These are phyloP conservation scores for Paecilomyces variotii DNA, from an alignment of 2,329 filamentous ascomycete species.

Conservation along the genomic window DNA sequence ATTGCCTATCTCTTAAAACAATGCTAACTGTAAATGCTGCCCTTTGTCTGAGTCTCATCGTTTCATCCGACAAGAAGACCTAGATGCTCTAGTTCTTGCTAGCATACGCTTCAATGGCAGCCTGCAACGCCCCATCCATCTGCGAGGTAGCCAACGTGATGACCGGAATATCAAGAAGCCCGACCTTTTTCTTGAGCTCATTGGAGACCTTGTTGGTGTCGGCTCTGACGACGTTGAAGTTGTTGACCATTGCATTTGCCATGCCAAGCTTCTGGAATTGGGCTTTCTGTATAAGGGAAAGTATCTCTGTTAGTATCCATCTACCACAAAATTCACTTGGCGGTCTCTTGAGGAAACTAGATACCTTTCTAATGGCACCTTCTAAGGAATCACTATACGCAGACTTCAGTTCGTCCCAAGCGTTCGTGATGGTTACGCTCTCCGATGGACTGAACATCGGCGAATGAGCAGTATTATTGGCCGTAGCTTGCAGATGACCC, in stretches of 20 bases:
- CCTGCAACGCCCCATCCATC: background rate
- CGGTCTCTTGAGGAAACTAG: no score
- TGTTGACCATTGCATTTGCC: background rate
- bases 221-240: background rate
- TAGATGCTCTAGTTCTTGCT: background rate
- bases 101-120: background rate
- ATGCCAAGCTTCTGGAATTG: background rate
- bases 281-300: background rate
- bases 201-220: background rate
- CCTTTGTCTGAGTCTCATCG: no score
- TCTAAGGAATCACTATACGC: background rate
- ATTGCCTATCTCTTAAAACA: no score
- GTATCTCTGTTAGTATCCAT: background rate
- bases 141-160: background rate
- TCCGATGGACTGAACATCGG: background rate
- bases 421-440: background rate
- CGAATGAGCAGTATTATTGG: background rate
- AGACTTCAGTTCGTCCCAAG: background rate
- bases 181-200: background rate
- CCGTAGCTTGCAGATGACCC: background rate
- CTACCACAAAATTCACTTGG: background rate
- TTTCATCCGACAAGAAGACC: background rate
- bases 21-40: no score
- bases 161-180: background rate
- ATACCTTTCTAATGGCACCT: background rate